Conservation (phyloP, 2,329 filamentous ascomycete species). For the Aspergillus pseudonomiae region DNA sequence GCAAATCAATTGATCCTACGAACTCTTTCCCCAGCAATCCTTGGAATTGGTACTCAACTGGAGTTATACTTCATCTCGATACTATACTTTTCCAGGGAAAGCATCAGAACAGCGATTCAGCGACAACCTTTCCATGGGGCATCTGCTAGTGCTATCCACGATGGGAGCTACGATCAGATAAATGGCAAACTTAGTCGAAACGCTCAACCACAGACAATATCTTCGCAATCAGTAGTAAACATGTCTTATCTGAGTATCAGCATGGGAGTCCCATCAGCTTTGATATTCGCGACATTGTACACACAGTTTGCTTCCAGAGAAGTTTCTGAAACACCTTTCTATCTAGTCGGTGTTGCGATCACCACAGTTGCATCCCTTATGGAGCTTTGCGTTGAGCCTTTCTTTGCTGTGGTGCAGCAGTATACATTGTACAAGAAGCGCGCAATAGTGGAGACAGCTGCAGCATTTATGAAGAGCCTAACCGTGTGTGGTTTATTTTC, state of each 20-base stretch:
- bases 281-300: slow-evolving; percentile 70
- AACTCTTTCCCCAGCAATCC: slow-evolving; percentile 78
- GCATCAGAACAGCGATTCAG: slow-evolving; percentile 86
- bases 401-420: slow-evolving; percentile 84
- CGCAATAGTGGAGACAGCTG: slow-evolving; percentile 79
- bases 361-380: slow-evolving; percentile 64
- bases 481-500: slow-evolving; percentile 72
- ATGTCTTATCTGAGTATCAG: slow-evolving; percentile 77
- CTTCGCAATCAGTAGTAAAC: slow-evolving; percentile 79
- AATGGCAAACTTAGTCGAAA: slow-evolving; percentile 12
- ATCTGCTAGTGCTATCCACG: slow-evolving; percentile 18
- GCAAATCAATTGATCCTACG: slow-evolving; percentile 91
- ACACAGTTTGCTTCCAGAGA: slow-evolving; percentile 56
- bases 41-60: slow-evolving; percentile 85
- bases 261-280: slow-evolving; percentile 67
- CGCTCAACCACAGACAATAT: slow-evolving; percentile 27
- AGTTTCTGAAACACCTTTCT: slow-evolving; percentile 62
- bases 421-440: slow-evolving; percentile 78
- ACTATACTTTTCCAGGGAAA: slow-evolving; percentile 93
- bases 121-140: slow-evolving; percentile 60
- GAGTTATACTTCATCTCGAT: slow-evolving; percentile 91
- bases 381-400: slow-evolving; percentile 84
- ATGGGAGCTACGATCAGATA: slow-evolving; percentile 12
- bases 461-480: slow-evolving; percentile 76
- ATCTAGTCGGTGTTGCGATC: slow-evolving; percentile 58